Evolutionary conservation across 2,329 filamentous ascomycete genomes (phyloP).

Genomic region (Beauveria sp.): DNA sequence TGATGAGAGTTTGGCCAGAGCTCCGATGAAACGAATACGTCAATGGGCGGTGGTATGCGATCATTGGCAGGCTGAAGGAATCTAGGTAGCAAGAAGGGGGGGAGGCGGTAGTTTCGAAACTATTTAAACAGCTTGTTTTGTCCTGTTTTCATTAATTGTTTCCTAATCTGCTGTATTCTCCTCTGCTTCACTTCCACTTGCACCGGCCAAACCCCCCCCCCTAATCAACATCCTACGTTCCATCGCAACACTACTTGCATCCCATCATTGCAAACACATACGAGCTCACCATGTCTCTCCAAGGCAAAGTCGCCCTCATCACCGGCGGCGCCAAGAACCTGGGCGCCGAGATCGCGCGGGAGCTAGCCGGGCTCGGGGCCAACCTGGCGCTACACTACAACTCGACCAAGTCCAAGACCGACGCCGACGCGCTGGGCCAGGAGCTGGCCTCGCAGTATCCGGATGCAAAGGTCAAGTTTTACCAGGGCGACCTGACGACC

Average conservation of each 20-base stretch:
- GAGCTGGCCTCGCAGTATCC: slow-evolving; percentile 27
- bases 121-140: background rate
- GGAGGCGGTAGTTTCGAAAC: background rate
- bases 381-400: slow-evolving; percentile 53
- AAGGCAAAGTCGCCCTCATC: slow-evolving; percentile 39
- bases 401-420: slow-evolving; percentile 29
- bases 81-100: background rate
- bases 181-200: background rate
- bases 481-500: slow-evolving; percentile 35
- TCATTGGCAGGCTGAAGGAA: background rate
- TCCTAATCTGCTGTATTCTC: background rate
- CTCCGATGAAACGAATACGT: background rate
- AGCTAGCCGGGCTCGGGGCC: slow-evolving; percentile 47
- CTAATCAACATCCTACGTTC: background rate
- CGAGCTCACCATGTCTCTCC: slow-evolving; percentile 23
- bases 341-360: slow-evolving; percentile 49
- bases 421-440: slow-evolving; percentile 27
- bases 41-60: background rate
- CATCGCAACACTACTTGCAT: background rate
- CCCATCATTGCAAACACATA: no score
- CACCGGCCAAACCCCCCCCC: background rate
- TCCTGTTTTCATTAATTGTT: background rate
- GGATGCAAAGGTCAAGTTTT: slow-evolving; percentile 27
- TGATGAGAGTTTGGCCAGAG: background rate
- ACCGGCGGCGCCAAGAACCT: slow-evolving; percentile 53